Percentiles rank a stretch among this genome's conserved stretches.
phyloP scores from a whole-genome alignment of 2,329 filamentous ascomycete species.

The Botryotinia convoluta region DNA sequence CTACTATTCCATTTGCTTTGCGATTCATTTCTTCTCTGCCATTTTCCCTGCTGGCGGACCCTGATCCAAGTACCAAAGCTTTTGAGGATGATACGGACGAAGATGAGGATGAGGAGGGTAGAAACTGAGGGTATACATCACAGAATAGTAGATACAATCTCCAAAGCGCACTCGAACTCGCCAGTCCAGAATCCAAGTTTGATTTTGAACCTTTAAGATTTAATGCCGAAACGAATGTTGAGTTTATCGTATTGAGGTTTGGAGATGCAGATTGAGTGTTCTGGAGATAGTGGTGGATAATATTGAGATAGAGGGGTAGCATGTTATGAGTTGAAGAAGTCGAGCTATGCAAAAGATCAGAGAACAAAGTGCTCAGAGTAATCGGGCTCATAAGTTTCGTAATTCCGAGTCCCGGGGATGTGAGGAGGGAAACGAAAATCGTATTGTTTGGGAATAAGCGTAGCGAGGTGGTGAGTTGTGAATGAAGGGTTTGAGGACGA shows the following conservation, averaged over 20 bases:
- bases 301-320: conserved; percentile 52
- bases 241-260: neutral
- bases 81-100: neutral
- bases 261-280: conserved; percentile 31
- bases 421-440: conserved; percentile 68
- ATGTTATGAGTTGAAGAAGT: conserved; percentile 35
- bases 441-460: conserved; percentile 70
- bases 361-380: neutral
- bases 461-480: conserved; percentile 60
- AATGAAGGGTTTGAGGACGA: conserved; percentile 63
- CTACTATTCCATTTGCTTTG: conserved; percentile 38
- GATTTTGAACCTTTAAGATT: conserved; percentile 41
- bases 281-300: conserved; percentile 25
- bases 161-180: conserved; percentile 46
- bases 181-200: conserved; percentile 37
- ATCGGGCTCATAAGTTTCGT: conserved; percentile 7
- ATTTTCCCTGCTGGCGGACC: neutral
- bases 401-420: conserved; percentile 33
- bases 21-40: neutral
- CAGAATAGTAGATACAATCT: conserved; percentile 52
- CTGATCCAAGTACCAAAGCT: neutral
- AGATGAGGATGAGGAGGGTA: conserved; percentile 16
- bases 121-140: conserved; percentile 40
- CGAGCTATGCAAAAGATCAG: neutral
- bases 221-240: neutral